Percentiles rank a stretch among this genome's conserved stretches.
These are phyloP conservation scores for Candida xyloterini DNA, from an alignment of 805 yeast genomes.

Conservation along the genomic window DNA sequence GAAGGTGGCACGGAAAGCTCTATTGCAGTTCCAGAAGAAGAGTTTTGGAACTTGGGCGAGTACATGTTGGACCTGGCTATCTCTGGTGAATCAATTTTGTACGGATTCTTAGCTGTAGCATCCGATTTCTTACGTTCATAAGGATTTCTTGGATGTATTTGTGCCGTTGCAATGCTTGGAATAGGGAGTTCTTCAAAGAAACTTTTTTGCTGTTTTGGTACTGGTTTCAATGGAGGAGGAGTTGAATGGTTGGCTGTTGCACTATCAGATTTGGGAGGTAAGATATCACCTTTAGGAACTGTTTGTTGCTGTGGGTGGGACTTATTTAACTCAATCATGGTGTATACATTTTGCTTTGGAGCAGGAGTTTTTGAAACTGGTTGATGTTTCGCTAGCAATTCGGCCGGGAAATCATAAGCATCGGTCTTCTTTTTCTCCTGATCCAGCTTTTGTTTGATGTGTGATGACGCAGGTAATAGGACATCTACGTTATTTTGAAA, in stretches of 20 bases:
- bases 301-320: slow-evolving; percentile 7
- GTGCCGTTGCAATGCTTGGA: slow-evolving; percentile 5
- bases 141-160: slow-evolving; percentile 25
- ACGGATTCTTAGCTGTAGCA: slow-evolving; percentile 3
- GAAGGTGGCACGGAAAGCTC: slow-evolving; percentile 4
- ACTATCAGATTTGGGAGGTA: slow-evolving; percentile 2
- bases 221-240: slow-evolving; percentile 11
- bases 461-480: slow-evolving; percentile 1
- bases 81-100: not conserved
- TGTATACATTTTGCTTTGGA: slow-evolving; percentile 30
- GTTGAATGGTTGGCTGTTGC: slow-evolving; percentile 3
- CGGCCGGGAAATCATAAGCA: slow-evolving; percentile 73
- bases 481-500: not conserved
- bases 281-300: slow-evolving; percentile 5
- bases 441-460: slow-evolving; percentile 32
- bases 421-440: slow-evolving; percentile 61
- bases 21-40: not conserved
- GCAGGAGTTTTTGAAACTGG: slow-evolving; percentile 40
- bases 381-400: slow-evolving; percentile 41
- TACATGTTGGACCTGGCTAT: not conserved
- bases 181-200: slow-evolving; percentile 62
- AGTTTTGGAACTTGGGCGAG: not conserved
- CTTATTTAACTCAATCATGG: slow-evolving; percentile 24
- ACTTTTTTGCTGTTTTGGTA: slow-evolving; percentile 33
- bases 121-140: slow-evolving; percentile 18